These are phyloP conservation scores for Scolecobasidium constrictum DNA, from an alignment of 2,329 filamentous ascomycete genomes.

Conservation along the genomic window DNA sequence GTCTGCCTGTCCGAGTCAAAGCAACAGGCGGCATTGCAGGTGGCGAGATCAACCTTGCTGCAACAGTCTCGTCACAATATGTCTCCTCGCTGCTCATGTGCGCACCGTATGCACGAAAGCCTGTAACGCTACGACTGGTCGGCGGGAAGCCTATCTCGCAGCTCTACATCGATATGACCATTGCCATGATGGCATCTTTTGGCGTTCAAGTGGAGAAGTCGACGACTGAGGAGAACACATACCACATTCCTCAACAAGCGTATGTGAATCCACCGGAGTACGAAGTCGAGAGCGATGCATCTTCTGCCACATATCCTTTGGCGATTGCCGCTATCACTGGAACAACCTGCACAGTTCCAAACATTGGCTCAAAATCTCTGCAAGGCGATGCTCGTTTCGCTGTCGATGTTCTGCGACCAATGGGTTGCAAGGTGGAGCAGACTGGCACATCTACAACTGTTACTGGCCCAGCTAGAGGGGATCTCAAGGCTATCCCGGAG, in stretches of 20 bases:
- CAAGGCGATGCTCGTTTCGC: slow-evolving; percentile 95
- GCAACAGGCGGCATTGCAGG: slow-evolving; percentile 76
- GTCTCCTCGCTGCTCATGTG: slow-evolving; percentile 96
- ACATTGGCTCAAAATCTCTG: slow-evolving; percentile 84
- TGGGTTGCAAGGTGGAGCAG: slow-evolving; percentile 88
- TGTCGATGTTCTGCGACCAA: slow-evolving; percentile 75
- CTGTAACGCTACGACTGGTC: slow-evolving; percentile 79
- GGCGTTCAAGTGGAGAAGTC: slow-evolving; percentile 73
- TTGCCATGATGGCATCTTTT: slow-evolving; percentile 92
- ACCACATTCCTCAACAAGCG: slow-evolving; percentile 76
- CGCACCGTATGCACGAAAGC: slow-evolving; percentile 88
- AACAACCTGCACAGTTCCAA: slow-evolving; percentile 89
- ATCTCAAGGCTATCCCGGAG: slow-evolving; percentile 62
- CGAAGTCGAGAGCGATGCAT: slow-evolving; percentile 90
- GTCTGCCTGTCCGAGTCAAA: slow-evolving; percentile 71
- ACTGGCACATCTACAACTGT: slow-evolving; percentile 81
- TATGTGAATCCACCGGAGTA: slow-evolving; percentile 83
- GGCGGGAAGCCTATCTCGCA: slow-evolving; percentile 98
- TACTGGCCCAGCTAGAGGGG: slow-evolving; percentile 68
- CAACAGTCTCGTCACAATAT: slow-evolving; percentile 97
- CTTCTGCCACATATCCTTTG: slow-evolving; percentile 91
- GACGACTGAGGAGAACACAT: slow-evolving; percentile 72
- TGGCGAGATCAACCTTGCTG: slow-evolving; percentile 81
- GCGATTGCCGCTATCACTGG: slow-evolving; percentile 92
- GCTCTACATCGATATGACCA: slow-evolving; percentile 97